Base-by-base conservation (phyloP, 345 rosid species). In the Ailanthus altissimus region DNA sequence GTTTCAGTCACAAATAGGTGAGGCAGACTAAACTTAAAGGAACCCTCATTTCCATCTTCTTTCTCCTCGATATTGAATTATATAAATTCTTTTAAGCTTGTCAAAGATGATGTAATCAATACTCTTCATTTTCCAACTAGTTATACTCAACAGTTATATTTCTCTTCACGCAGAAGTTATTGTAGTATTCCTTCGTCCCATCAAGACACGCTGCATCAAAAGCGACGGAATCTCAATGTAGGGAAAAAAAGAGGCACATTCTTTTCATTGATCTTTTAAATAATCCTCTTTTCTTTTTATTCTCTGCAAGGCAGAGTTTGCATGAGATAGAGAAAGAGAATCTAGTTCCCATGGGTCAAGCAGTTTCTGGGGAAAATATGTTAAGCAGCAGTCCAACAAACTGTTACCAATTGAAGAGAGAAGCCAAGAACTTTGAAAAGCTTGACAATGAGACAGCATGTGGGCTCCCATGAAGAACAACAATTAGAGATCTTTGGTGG, bases 401-500 rank as follows among this genome's bases (percentile, higher is more conserved):
- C 88, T 96, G 86, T 78, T 86, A 73, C 99, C 98, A 49, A 90
- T 70, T 11, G 97, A 92, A 83, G 98, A 85, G 60, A 96, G 92
- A 90, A 15, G 97, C 97, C 65, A 76, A 65, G 15, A 80, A 47
- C 80, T 81, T 88, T 67, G 94, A 87, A 79, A 87, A 96, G 86
- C 86, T 92, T 70, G 96, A 83, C 70, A 82, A 66, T 26, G 94
- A 76, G 75, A 86, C 79, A 40, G 90, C 2, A 84, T 96, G 98
- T 0, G 99, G 99, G 40, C 99, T 98, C 59, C 99, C 99, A 75
- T 96, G 99, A 68, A 93, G 92, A 62, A 90, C 74, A 36, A 84
- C 97, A 76, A 92, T 87, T 40, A 96, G 80, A n/a, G n/a, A n/a
- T n/a, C n/a, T n/a, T n/a, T n/a, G n/a, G n/a, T n/a, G n/a, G n/a